These are phyloP conservation scores for Paecilomyces niveus DNA, from an alignment of 2,329 filamentous ascomycete genomes.

Conservation along the genomic window DNA sequence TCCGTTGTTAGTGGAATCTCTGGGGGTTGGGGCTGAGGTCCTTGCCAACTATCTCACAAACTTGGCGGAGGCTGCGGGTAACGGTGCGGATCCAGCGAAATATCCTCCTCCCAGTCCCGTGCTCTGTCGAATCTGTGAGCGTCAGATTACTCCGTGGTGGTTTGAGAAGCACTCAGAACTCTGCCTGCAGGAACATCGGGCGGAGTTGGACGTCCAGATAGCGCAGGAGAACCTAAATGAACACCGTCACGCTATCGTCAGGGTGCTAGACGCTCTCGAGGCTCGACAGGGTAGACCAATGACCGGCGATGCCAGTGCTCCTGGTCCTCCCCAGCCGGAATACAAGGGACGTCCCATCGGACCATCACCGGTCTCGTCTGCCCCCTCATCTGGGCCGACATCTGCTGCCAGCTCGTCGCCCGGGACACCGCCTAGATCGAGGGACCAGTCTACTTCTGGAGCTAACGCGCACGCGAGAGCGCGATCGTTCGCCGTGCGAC, in stretches of 20 bases:
- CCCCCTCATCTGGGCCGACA: constrained; percentile 64
- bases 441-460: constrained; percentile 58
- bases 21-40: constrained; percentile 91
- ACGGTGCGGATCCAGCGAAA: constrained; percentile 63
- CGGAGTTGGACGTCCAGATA: constrained; percentile 97
- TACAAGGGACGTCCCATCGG: constrained; percentile 87
- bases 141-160: constrained; percentile 98
- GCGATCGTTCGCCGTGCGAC: constrained; percentile 82
- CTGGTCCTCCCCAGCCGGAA: constrained; percentile 59
- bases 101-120: constrained; percentile 77
- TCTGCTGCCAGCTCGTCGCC: constrained; percentile 65
- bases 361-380: constrained; percentile 58
- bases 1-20: constrained; percentile 77
- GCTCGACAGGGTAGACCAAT: constrained; percentile 44
- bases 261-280: constrained; percentile 86
- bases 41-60: constrained; percentile 88
- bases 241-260: constrained; percentile 90
- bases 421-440: constrained; percentile 57
- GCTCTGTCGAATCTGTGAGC: constrained; percentile 93
- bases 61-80: constrained; percentile 73
- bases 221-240: constrained; percentile 87
- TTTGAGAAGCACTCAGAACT: constrained; percentile 98
- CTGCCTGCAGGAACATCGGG: constrained; percentile 89
- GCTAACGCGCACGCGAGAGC: constrained; percentile 71
- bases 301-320: constrained; percentile 28